Percentiles rank a stretch among this genome's conserved stretches.
These are phyloP conservation scores for Parasitella parasitica DNA, from an alignment of 371 early-diverging fungal species.

Conservation along the genomic window DNA sequence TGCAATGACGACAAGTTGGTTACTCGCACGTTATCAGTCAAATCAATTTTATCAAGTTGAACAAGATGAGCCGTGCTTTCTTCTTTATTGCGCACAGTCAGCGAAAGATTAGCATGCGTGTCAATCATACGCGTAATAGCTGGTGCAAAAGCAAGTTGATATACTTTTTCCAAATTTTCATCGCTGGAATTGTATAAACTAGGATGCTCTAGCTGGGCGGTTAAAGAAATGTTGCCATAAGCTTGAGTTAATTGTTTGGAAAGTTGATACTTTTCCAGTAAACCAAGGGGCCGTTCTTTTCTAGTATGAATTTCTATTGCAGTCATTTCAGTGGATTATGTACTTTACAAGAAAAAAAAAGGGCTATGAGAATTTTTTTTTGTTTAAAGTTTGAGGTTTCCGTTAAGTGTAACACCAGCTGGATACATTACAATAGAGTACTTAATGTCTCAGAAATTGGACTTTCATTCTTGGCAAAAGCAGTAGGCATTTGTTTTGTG, in stretches of 20 bases:
- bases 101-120: constrained; percentile 24
- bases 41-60: constrained; percentile 20
- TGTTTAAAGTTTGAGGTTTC: background rate
- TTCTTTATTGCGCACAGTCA: constrained; percentile 18
- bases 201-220: constrained; percentile 11
- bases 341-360: background rate
- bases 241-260: constrained; percentile 27
- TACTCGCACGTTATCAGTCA: constrained; percentile 12
- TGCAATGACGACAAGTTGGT: background rate
- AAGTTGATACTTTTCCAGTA: constrained; percentile 43
- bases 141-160: constrained; percentile 19
- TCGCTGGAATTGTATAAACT: constrained; percentile 14
- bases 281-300: constrained; percentile 23
- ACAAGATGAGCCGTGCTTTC: constrained; percentile 24
- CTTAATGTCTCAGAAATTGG: background rate
- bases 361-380: background rate
- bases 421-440: background rate
- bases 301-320: constrained; percentile 1
- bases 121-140: constrained; percentile 25
- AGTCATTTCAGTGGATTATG: background rate
- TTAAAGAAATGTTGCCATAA: constrained; percentile 35
- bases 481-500: too few relatives aligned
- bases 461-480: too few relatives aligned
- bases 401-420: background rate
- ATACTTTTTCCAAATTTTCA: constrained; percentile 12